Conservation (phyloP, 768 basidiomycete species). For the Leccinum rimulosum region DNA sequence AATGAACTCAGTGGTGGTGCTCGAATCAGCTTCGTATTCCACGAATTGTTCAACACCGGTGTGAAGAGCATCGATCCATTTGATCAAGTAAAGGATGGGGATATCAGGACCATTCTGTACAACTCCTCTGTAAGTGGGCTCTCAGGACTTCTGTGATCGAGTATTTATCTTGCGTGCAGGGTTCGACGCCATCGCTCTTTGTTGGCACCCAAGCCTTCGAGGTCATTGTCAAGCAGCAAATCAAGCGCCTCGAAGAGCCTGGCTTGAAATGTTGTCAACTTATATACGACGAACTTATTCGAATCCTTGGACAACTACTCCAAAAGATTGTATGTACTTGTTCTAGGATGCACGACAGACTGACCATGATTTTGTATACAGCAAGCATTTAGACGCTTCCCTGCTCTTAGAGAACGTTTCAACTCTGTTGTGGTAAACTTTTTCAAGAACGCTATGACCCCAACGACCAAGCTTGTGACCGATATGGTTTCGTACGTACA, state of each 20-base stretch:
- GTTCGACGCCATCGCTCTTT: constrained; percentile 94
- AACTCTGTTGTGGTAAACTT: constrained; percentile 95
- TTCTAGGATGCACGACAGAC: neutral
- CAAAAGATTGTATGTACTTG: constrained; percentile 72
- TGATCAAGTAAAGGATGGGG: constrained; percentile 98
- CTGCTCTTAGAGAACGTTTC: constrained; percentile 94
- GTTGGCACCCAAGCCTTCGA: constrained; percentile 98
- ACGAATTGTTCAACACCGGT: constrained; percentile 96
- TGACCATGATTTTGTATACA: constrained; percentile 32
- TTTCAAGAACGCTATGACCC: constrained; percentile 91
- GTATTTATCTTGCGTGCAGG: constrained; percentile 42
- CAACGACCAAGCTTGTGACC: constrained; percentile 90
- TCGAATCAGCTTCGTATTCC: constrained; percentile 98
- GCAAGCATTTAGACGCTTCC: constrained; percentile 96
- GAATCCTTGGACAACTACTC: constrained; percentile 91
- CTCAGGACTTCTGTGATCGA: neutral
- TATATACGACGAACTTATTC: constrained; percentile 96
- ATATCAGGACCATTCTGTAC: constrained; percentile 93
- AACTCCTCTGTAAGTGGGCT: constrained; percentile 82
- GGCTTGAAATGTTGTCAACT: constrained; percentile 90
- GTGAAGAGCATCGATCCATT: constrained; percentile 96
- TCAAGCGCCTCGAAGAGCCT: constrained; percentile 94
- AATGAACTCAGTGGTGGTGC: constrained; percentile 99
- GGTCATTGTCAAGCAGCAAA: constrained; percentile 98
- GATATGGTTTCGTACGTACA: constrained; percentile 85